A percentile compares a stretch with the other conserved stretches of the same genome.
phyloP scores from a whole-genome alignment of 257 asterid species.

The Solanum virginianum region DNA sequence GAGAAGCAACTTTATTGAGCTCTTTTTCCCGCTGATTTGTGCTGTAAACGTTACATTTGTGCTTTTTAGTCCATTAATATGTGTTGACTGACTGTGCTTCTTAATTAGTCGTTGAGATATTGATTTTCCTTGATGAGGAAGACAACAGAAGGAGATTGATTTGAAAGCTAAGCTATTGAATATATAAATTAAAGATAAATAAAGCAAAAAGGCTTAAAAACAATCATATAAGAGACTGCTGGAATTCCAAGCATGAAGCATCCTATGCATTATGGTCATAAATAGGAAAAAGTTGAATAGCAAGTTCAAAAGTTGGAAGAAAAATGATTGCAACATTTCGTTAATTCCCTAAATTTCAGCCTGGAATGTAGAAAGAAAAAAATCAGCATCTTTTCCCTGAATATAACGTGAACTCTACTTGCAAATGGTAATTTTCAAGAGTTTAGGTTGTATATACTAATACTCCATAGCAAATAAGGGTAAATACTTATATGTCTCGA shows the following conservation, averaged over 20 bases:
- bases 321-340: not conserved
- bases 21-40: not conserved
- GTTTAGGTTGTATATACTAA: not conserved
- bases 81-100: not conserved
- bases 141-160: slow-evolving; percentile 19
- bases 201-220: slow-evolving; percentile 6
- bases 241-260: slow-evolving; percentile 51
- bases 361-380: not conserved
- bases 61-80: not conserved
- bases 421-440: not conserved
- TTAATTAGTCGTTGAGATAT: not conserved
- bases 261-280: slow-evolving; percentile 28
- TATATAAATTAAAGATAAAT: not conserved
- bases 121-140: slow-evolving; percentile 32
- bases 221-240: slow-evolving; percentile 16
- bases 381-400: not conserved
- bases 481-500: not conserved
- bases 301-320: not conserved
- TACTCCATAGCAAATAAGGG: not conserved
- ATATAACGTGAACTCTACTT: not conserved
- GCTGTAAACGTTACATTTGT: not conserved
- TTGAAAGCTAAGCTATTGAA: not conserved
- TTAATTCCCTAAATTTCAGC: not conserved
- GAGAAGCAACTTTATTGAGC: not conserved
- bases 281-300: not conserved